These are phyloP conservation scores for Pleurotus sapidus DNA, from an alignment of 768 basidiomycete species.

Conservation along the genomic window DNA sequence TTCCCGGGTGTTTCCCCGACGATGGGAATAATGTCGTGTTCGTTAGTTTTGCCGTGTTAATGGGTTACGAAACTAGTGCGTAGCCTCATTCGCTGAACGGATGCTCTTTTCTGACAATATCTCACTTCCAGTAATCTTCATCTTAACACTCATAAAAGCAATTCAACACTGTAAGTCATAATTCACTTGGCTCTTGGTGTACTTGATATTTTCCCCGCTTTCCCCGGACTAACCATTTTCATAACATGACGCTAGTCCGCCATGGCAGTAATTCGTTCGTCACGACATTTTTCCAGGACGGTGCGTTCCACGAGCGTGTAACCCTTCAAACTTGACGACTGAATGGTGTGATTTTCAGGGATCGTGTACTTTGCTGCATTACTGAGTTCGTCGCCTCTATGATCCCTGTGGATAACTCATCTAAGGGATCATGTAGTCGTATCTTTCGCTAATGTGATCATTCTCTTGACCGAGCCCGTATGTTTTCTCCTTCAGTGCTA, in stretches of 20 bases:
- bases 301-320: neutral
- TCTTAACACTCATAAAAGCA: neutral
- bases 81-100: neutral
- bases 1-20: slow-evolving; percentile 12
- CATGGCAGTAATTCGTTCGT: neutral
- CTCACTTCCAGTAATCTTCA: neutral
- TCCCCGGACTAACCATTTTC: neutral
- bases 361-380: neutral
- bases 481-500: neutral
- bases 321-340: neutral
- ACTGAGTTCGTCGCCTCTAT: neutral
- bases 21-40: slow-evolving; percentile 12
- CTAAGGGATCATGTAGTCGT: neutral
- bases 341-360: neutral
- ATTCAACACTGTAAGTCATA: neutral
- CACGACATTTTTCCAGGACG: neutral
- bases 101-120: neutral
- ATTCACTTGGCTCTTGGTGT: no score
- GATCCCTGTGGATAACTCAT: neutral
- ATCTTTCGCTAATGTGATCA: neutral
- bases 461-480: neutral
- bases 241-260: neutral
- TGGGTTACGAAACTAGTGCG: slow-evolving; percentile 5
- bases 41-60: slow-evolving; percentile 10
- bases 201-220: neutral